Conservation (phyloP, 2,329 filamentous ascomycete genomes). For the Fusarium mangiferae region DNA sequence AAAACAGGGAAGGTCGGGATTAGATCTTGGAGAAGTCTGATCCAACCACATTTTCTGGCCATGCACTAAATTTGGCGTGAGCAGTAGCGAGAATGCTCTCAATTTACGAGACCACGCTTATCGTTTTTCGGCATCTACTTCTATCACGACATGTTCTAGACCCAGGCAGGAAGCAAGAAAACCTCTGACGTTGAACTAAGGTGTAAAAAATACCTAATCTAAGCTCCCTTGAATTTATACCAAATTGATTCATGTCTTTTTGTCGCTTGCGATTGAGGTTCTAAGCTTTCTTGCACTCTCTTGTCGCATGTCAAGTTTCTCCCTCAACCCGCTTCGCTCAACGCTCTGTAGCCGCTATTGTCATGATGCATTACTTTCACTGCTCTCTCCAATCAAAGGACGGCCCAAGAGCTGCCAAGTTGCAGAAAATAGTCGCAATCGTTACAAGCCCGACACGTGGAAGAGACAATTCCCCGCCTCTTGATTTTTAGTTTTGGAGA, state of each 20-base stretch:
- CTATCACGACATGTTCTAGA: slow-evolving; percentile 9
- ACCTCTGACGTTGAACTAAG: too few relatives aligned
- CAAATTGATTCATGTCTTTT: too few relatives aligned
- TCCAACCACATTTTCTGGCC: slow-evolving; percentile 29
- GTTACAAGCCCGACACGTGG: slow-evolving; percentile 27
- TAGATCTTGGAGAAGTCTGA: slow-evolving; percentile 5
- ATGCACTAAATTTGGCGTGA: slow-evolving; percentile 31
- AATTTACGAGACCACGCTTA: slow-evolving; percentile 17
- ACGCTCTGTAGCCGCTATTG: not conserved
- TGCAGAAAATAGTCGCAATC: slow-evolving; percentile 2
- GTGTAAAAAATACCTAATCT: too few relatives aligned
- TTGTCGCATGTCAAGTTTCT: not conserved
- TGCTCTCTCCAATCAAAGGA: slow-evolving; percentile 9
- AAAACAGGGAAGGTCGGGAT: slow-evolving; percentile 31
- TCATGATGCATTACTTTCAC: not conserved
- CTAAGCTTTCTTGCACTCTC: too few relatives aligned
- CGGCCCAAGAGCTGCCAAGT: not conserved
- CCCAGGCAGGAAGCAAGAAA: too few relatives aligned
- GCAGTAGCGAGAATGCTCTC: slow-evolving; percentile 17
- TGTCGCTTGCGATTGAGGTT: too few relatives aligned
- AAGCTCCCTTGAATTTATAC: too few relatives aligned
- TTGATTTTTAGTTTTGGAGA: slow-evolving; percentile 9
- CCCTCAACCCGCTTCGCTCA: not conserved
- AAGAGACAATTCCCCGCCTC: slow-evolving; percentile 26
- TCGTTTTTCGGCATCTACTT: slow-evolving; percentile 1